Percentiles rank a stretch among this genome's conserved stretches.
phyloP scores from a whole-genome alignment of 2,329 filamentous ascomycete species.

The Ophiocordyceps camponoti-floridani region DNA sequence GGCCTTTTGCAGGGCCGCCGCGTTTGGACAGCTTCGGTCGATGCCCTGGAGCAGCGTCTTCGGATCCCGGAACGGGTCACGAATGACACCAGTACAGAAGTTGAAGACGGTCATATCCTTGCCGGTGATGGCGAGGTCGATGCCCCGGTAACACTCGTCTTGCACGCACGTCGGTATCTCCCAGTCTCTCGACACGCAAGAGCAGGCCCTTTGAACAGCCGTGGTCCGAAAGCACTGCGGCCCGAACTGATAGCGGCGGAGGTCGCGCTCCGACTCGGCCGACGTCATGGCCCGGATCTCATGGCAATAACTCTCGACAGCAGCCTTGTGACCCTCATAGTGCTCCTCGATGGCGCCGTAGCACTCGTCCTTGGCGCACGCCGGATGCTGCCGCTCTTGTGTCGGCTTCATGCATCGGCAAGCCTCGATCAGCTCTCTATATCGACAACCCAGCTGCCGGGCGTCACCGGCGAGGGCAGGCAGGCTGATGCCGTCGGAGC shows the following conservation, averaged over 20 bases:
- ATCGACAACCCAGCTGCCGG: neutral
- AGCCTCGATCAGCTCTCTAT: neutral
- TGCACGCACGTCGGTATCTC: neutral
- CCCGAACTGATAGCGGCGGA: neutral
- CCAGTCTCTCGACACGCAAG: neutral
- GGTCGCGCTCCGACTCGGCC: neutral
- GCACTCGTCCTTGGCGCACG: neutral
- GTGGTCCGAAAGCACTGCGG: neutral
- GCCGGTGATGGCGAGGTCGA: neutral
- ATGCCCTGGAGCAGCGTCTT: neutral
- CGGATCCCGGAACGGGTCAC: neutral
- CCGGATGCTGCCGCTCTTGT: neutral
- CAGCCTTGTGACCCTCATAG: neutral
- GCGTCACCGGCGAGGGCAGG: neutral
- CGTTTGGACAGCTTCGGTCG: neutral
- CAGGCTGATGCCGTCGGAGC: neutral
- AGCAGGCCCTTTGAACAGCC: neutral
- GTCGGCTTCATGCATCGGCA: neutral
- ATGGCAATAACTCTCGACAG: neutral
- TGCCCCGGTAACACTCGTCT: neutral
- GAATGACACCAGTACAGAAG: neutral
- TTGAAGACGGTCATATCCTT: neutral
- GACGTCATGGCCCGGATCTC: neutral
- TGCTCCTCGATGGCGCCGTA: neutral
- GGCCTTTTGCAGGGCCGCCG: neutral